Conservation (phyloP, 345 rosid genomes). For the Dipteronia sinensis region DNA sequence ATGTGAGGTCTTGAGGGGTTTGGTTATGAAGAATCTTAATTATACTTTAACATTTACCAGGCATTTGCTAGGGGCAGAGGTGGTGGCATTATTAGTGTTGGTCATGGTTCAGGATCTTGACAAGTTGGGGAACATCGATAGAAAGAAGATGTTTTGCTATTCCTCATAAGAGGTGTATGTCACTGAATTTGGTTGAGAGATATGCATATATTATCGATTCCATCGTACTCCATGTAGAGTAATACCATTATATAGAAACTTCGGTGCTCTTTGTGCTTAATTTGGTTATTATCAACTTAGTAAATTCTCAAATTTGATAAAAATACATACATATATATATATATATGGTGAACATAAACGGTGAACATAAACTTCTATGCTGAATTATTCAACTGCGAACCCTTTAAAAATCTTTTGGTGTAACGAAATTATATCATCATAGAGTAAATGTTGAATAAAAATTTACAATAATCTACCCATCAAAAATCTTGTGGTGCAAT, state of each 20-base stretch:
- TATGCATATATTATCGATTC: conserved; percentile 87
- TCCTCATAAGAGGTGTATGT: conserved; percentile 90
- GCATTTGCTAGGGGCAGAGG: conserved; percentile 88
- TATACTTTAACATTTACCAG: conserved; percentile 85
- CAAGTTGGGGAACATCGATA: conserved; percentile 67
- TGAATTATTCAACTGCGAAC: background rate
- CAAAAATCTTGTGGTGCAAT: background rate
- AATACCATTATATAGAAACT: background rate
- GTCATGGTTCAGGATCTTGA: conserved; percentile 56
- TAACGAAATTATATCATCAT: background rate
- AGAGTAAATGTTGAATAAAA: background rate
- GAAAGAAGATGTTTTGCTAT: conserved; percentile 84
- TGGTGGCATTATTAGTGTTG: conserved; percentile 67
- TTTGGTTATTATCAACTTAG: background rate
- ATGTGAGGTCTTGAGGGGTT: conserved; percentile 51
- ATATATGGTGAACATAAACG: no score
- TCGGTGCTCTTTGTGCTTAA: background rate
- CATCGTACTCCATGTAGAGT: conserved; percentile 76
- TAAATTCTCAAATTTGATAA: background rate
- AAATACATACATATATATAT: background rate
- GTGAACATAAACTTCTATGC: background rate
- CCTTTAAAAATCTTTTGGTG: background rate
- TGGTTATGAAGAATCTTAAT: conserved; percentile 55
- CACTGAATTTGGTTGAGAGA: conserved; percentile 86
- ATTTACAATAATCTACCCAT: background rate